A percentile compares a stretch with the other conserved stretches of the same genome.
These are phyloP conservation scores for Apiospora phragmitis DNA, from an alignment of 2,329 filamentous ascomycete species.

Conservation along the genomic window DNA sequence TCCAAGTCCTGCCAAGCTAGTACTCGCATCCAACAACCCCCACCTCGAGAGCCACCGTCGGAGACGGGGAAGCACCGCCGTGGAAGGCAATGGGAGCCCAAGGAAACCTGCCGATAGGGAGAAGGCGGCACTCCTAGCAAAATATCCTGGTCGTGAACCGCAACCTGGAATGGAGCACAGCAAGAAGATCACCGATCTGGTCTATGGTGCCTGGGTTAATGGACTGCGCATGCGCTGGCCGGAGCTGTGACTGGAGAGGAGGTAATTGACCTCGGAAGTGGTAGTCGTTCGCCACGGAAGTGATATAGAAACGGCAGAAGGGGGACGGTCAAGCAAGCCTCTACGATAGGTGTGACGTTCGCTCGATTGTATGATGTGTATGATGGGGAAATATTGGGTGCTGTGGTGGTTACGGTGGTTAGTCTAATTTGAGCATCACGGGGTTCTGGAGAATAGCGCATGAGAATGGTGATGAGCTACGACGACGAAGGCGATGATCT, in stretches of 20 bases:
- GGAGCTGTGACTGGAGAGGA: neutral
- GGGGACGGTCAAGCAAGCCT: neutral
- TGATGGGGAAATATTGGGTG: neutral
- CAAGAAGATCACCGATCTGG: constrained; percentile 82
- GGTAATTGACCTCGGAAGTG: neutral
- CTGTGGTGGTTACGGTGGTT: neutral
- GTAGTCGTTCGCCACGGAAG: neutral
- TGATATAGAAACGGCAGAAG: neutral
- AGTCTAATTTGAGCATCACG: neutral
- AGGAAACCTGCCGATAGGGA: constrained; percentile 45
- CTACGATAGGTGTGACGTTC: neutral
- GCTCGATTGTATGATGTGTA: neutral
- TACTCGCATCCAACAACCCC: constrained; percentile 80
- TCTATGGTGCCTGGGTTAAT: constrained; percentile 89
- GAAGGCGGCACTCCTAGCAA: constrained; percentile 49
- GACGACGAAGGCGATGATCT: neutral
- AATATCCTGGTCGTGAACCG: constrained; percentile 55
- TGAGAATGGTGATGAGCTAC: neutral
- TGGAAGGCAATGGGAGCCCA: constrained; percentile 28
- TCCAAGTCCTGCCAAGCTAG: constrained; percentile 62
- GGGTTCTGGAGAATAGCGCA: neutral
- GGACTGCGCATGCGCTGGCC: constrained; percentile 74
- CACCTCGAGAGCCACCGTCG: constrained; percentile 78
- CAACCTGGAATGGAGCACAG: constrained; percentile 86
- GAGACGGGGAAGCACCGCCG: constrained; percentile 49